Conservation (phyloP, 1,284 basidiomycete species). For the Ceratorhiza oryzae-sativae region DNA sequence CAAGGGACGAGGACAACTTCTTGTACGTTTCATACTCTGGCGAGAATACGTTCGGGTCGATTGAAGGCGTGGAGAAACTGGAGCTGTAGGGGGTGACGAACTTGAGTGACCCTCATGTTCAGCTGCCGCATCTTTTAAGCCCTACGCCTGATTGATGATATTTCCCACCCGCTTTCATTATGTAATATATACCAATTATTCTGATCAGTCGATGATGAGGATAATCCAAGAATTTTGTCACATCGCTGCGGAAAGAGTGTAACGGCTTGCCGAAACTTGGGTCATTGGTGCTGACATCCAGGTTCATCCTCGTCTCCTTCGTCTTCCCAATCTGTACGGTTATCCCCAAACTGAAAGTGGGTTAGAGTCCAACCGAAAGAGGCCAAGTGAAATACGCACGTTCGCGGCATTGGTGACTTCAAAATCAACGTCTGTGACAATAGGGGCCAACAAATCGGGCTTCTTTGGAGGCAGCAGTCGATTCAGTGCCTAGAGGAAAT, state of each 20-base stretch:
- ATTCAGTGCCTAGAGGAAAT: constrained; percentile 61
- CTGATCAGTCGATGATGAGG: not conserved
- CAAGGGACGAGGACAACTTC: constrained; percentile 95
- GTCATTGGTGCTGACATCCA: constrained; percentile 43
- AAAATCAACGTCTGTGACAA: constrained; percentile 69
- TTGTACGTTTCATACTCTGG: constrained; percentile 96
- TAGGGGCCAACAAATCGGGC: constrained; percentile 62
- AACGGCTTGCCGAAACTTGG: not conserved
- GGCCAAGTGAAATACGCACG: constrained; percentile 70
- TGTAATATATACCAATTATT: constrained; percentile 21
- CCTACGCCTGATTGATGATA: not conserved
- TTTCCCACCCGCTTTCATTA: not conserved
- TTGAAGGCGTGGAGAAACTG: constrained; percentile 24
- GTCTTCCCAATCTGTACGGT: constrained; percentile 52
- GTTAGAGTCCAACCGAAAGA: constrained; percentile 59
- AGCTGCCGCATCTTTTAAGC: too few species aligned
- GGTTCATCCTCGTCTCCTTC: constrained; percentile 66
- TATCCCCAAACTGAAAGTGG: not conserved
- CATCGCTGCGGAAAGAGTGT: too few species aligned
- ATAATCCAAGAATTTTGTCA: not conserved
- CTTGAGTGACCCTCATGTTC: not conserved
- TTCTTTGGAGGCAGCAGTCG: constrained; percentile 78
- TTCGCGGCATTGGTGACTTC: constrained; percentile 79
- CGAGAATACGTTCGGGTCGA: constrained; percentile 88
- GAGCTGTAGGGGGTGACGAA: constrained; percentile 8